Evolutionary conservation across 106 monocot genomes (phyloP).

Genomic region (Acorus gramineus): DNA sequence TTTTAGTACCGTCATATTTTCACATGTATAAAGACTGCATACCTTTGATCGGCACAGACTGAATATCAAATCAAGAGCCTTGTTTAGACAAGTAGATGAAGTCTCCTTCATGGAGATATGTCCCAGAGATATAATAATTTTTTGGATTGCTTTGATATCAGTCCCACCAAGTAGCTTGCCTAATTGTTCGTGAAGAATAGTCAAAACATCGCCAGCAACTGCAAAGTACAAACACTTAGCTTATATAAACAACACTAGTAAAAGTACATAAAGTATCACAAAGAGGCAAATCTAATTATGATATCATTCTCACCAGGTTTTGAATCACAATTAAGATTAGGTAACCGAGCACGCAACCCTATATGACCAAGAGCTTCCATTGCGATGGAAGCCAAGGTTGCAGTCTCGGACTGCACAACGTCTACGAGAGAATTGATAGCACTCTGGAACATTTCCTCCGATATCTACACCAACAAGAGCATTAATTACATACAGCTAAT

Average conservation of each 20-base stretch:
- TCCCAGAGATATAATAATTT: slow-evolving; percentile 72
- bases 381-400: slow-evolving; percentile 49
- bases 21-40: background rate
- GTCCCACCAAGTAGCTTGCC: slow-evolving; percentile 55
- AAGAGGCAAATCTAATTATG: background rate
- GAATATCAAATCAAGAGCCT: slow-evolving; percentile 80
- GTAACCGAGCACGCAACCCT: slow-evolving; percentile 58
- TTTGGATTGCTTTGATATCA: slow-evolving; percentile 79
- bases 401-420: slow-evolving; percentile 60
- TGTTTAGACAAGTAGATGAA: slow-evolving; percentile 42
- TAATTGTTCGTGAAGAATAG: slow-evolving; percentile 47
- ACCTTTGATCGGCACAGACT: slow-evolving; percentile 83
- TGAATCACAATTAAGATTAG: slow-evolving; percentile 38
- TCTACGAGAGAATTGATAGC: slow-evolving; percentile 41
- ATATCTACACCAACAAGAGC: slow-evolving; percentile 59
- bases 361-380: slow-evolving; percentile 97
- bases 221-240: no score
- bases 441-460: slow-evolving; percentile 31
- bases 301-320: slow-evolving; percentile 30
- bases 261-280: no score
- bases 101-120: slow-evolving; percentile 80
- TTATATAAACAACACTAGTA: no score
- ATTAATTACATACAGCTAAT: no score
- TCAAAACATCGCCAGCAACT: slow-evolving; percentile 50
- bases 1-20: background rate